Conservation (phyloP, 2,329 filamentous ascomycete genomes). For the Drechslerella dactyloides region DNA sequence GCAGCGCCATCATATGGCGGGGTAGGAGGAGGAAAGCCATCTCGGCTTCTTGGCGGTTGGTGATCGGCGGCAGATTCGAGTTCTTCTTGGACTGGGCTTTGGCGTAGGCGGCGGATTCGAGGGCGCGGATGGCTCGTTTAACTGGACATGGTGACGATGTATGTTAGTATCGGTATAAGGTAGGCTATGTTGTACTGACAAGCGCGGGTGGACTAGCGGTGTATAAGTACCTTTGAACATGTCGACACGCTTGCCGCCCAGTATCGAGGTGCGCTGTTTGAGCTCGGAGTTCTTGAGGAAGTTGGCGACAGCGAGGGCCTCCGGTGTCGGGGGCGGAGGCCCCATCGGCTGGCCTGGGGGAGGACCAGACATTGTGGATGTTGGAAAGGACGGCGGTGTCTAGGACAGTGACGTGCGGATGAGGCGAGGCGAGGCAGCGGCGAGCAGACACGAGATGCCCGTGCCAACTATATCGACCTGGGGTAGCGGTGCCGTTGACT, state of each 20-base stretch:
- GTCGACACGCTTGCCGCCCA: conserved; percentile 95
- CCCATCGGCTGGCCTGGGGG: conserved; percentile 48
- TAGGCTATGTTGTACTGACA: too few species aligned
- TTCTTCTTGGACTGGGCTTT: conserved; percentile 87
- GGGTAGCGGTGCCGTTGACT: neutral
- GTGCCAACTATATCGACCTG: conserved; percentile 24
- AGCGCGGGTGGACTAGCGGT: neutral
- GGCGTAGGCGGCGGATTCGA: conserved; percentile 86
- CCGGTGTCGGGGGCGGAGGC: conserved; percentile 75
- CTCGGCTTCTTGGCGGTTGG: conserved; percentile 84
- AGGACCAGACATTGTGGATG: conserved; percentile 47
- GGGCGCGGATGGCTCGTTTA: conserved; percentile 89
- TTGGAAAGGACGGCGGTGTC: neutral
- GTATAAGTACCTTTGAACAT: conserved; percentile 84
- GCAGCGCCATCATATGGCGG: conserved; percentile 88
- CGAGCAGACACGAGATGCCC: neutral
- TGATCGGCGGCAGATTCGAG: conserved; percentile 83
- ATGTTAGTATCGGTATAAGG: conserved; percentile 12
- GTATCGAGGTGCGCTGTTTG: conserved; percentile 87
- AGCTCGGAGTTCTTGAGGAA: conserved; percentile 84
- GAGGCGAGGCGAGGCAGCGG: neutral
- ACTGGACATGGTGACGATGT: conserved; percentile 65
- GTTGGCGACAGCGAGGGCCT: conserved; percentile 84
- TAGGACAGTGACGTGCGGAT: neutral
- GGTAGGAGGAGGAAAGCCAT: conserved; percentile 95